Conservation (phyloP, 208 protist genomes). For the Trypanosoma conorhini region DNA sequence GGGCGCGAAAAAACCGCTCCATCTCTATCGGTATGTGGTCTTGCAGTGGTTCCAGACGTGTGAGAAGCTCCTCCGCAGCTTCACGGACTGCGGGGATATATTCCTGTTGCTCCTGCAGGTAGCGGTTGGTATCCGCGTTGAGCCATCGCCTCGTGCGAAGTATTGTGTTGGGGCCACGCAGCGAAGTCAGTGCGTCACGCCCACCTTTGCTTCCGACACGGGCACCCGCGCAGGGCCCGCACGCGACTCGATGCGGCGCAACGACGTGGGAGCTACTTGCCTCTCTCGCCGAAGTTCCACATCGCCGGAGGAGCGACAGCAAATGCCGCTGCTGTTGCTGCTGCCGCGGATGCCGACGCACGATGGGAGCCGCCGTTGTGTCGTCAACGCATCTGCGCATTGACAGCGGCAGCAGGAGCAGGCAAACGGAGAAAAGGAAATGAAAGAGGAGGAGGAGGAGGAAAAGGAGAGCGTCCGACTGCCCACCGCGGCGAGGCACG, state of each 20-base stretch:
- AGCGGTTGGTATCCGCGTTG: constrained; percentile 22
- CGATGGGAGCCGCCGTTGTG: neutral
- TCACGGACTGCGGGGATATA: constrained; percentile 20
- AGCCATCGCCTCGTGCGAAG: constrained; percentile 26
- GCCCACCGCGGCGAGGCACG: too few species aligned
- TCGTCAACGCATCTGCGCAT: neutral
- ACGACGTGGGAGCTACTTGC: neutral
- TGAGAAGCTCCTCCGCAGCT: neutral
- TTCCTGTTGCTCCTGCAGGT: constrained; percentile 12
- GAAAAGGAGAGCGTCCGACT: neutral
- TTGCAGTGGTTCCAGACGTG: neutral
- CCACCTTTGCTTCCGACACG: neutral
- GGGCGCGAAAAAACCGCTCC: constrained; percentile 1
- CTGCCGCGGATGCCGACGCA: neutral
- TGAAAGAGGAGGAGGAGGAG: neutral
- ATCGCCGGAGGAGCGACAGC: constrained; percentile 6
- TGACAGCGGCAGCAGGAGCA: too few species aligned
- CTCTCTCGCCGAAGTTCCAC: neutral
- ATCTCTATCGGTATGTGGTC: neutral
- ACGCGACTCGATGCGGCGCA: neutral
- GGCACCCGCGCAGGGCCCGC: neutral
- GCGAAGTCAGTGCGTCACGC: neutral
- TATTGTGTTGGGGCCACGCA: constrained; percentile 3
- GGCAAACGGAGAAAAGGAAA: neutral
- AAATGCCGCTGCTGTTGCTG: constrained; percentile 1